Percentiles rank a stretch among this genome's conserved stretches.
phyloP scores from a whole-genome alignment of 495 filamentous ascomycete genomes.

The Glonium stellatum region DNA sequence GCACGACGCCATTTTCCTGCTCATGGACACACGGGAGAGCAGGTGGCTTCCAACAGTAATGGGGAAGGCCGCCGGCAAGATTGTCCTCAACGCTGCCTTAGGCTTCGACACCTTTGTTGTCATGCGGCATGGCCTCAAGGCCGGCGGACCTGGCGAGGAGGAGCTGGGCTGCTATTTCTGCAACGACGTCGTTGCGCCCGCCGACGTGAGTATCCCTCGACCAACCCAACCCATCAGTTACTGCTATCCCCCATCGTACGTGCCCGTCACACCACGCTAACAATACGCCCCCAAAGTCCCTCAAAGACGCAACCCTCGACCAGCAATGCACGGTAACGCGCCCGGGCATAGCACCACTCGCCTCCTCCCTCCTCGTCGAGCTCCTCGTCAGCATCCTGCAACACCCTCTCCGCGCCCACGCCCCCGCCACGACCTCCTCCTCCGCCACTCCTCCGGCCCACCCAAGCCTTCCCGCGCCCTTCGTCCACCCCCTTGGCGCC shows the following conservation, averaged over 20 bases:
- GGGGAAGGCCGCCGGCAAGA: slow-evolving; percentile 85
- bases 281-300: slow-evolving; percentile 49
- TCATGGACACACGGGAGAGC: slow-evolving; percentile 94
- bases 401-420: slow-evolving; percentile 54
- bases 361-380: slow-evolving; percentile 88
- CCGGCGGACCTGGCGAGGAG: slow-evolving; percentile 41
- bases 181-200: slow-evolving; percentile 93
- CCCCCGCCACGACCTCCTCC: slow-evolving; percentile 44
- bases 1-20: slow-evolving; percentile 87
- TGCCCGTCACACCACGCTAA: background rate
- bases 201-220: slow-evolving; percentile 59
- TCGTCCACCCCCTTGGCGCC: slow-evolving; percentile 70
- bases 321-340: slow-evolving; percentile 98
- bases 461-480: slow-evolving; percentile 16
- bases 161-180: slow-evolving; percentile 96
- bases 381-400: slow-evolving; percentile 81
- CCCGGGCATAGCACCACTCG: slow-evolving; percentile 84
- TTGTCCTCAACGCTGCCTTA: slow-evolving; percentile 92
- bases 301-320: slow-evolving; percentile 89
- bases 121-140: slow-evolving; percentile 78
- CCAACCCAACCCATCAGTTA: background rate
- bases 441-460: slow-evolving; percentile 15
- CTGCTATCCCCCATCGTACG: too few relatives aligned
- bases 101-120: slow-evolving; percentile 96
- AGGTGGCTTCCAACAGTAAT: slow-evolving; percentile 97